Percentiles rank a stretch among this genome's conserved stretches.
Conservation (phyloP, 2,329 filamentous ascomycete genomes). For the Calonectria multiphialidica region DNA sequence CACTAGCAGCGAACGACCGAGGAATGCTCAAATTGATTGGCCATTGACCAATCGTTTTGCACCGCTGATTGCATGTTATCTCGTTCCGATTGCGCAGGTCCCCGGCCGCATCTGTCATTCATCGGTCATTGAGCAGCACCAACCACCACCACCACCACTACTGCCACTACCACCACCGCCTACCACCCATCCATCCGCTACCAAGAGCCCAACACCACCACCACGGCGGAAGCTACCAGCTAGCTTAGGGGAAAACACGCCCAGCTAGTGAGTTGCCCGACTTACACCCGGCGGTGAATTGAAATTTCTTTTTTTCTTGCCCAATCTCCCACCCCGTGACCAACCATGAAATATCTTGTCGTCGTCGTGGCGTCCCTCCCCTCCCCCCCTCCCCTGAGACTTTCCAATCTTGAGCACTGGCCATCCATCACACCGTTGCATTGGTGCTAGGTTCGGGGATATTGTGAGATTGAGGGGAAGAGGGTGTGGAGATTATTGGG, state of each 20-base stretch:
- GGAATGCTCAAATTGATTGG: not conserved
- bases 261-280: too few species aligned
- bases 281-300: too few species aligned
- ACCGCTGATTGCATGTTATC: constrained; percentile 8
- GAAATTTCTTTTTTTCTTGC: too few species aligned
- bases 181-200: too few species aligned
- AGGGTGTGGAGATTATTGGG: constrained; percentile 14
- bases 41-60: constrained; percentile 6
- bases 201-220: too few species aligned
- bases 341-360: not conserved
- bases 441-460: not conserved
- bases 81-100: constrained; percentile 18
- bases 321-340: not conserved
- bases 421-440: not conserved
- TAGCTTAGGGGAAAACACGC: too few species aligned
- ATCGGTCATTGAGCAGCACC: not conserved
- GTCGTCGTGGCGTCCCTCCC: not conserved
- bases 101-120: not conserved
- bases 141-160: not conserved
- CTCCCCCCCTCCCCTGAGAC: not conserved
- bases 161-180: not conserved
- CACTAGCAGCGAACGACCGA: constrained; percentile 1
- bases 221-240: too few species aligned
- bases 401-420: not conserved
- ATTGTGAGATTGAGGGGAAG: constrained; percentile 10